Percentiles rank a stretch among this genome's conserved stretches.
phyloP scores from a whole-genome alignment of 257 asterid species.

The Salvia miltiorrhiza region DNA sequence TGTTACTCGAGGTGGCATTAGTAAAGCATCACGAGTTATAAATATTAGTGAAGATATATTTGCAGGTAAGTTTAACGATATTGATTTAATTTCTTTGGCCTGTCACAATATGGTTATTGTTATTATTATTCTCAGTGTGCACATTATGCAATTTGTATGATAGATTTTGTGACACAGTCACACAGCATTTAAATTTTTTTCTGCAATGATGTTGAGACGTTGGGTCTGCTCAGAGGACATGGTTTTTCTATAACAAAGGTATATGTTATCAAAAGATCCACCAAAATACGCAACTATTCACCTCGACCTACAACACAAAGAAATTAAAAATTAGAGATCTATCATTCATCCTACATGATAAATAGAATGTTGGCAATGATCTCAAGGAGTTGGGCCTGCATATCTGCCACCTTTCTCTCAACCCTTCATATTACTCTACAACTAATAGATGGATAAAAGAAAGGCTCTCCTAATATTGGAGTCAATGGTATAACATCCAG shows the following conservation, averaged over 20 bases:
- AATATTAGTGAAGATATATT: slow-evolving; percentile 96
- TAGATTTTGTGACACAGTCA: not conserved
- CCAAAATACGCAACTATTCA: not conserved
- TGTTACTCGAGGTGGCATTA: slow-evolving; percentile 95
- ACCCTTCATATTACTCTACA: not conserved
- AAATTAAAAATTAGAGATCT: not conserved
- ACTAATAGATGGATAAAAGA: not conserved
- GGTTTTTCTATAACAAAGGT: not conserved
- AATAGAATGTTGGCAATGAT: not conserved
- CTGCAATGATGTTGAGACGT: not conserved
- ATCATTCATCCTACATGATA: not conserved
- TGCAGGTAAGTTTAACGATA: slow-evolving; percentile 56
- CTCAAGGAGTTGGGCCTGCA: not conserved
- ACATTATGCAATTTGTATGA: not conserved
- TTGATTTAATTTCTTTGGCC: slow-evolving; percentile 1
- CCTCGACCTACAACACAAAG: no score
- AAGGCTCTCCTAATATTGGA: not conserved
- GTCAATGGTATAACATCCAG: not conserved
- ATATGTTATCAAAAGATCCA: not conserved
- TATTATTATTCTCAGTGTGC: not conserved
- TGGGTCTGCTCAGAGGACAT: slow-evolving; percentile 2
- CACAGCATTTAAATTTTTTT: not conserved
- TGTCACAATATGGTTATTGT: not conserved
- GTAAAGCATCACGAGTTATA: slow-evolving; percentile 95
- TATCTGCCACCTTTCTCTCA: not conserved